A percentile compares a stretch with the other conserved stretches of the same genome.
These are phyloP conservation scores for Leptosphaerulina australis DNA, from an alignment of 2,329 filamentous ascomycete genomes.

Conservation along the genomic window DNA sequence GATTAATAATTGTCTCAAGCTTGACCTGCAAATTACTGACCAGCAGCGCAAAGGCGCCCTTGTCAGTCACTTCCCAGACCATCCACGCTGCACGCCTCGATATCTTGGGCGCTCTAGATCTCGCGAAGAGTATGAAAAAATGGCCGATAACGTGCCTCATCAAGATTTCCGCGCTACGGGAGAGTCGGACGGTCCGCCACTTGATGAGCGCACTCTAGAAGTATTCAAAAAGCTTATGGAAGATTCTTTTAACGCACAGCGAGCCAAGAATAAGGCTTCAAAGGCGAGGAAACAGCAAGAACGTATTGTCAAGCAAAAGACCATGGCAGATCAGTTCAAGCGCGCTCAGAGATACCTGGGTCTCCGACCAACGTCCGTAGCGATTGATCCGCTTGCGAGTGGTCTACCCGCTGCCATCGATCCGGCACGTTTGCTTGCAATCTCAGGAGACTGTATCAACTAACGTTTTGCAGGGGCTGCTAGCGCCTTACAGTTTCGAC, in stretches of 20 bases:
- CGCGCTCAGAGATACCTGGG: slow-evolving; percentile 74
- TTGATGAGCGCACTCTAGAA: slow-evolving; percentile 49
- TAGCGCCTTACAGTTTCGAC: slow-evolving; percentile 49
- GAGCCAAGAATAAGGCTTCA: slow-evolving; percentile 55
- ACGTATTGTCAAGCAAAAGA: slow-evolving; percentile 57
- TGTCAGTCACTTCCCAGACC: slow-evolving; percentile 64
- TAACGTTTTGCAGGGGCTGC: slow-evolving; percentile 10
- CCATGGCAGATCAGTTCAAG: slow-evolving; percentile 63
- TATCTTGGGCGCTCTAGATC: slow-evolving; percentile 67
- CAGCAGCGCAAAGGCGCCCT: slow-evolving; percentile 61
- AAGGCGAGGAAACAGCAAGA: slow-evolving; percentile 60
- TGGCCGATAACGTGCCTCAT: slow-evolving; percentile 34
- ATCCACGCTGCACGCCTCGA: slow-evolving; percentile 67
- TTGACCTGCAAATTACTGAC: slow-evolving; percentile 64
- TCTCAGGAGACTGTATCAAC: too few species aligned
- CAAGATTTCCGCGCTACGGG: slow-evolving; percentile 19
- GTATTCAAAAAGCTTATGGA: slow-evolving; percentile 63
- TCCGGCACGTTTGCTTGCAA: too few species aligned
- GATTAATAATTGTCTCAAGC: slow-evolving; percentile 65
- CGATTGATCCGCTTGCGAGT: not conserved
- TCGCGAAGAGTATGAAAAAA: slow-evolving; percentile 52
- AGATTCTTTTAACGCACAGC: slow-evolving; percentile 56
- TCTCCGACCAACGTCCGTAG: slow-evolving; percentile 54
- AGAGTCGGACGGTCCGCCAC: slow-evolving; percentile 33
- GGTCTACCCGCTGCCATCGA: slow-evolving; percentile 23